Base-by-base conservation (phyloP, 495 filamentous ascomycete genomes). In the Cenococcum geophilum region DNA sequence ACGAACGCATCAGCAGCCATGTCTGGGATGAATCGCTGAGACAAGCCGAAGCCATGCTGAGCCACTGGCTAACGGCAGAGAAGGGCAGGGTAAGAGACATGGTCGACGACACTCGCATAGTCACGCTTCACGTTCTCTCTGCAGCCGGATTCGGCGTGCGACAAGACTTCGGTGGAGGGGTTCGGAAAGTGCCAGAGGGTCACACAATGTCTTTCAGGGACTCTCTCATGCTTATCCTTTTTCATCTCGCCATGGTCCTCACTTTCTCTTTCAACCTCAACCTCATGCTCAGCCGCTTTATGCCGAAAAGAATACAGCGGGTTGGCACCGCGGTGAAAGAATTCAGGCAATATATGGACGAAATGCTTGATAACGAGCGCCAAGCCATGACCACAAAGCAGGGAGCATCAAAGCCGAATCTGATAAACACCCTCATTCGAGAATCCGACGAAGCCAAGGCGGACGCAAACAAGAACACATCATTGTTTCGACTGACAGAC, bases 21-120 rank as follows among this genome's bases (percentile, higher is more conserved):
- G 67, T 70, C 21, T 70, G 67, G 67, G 40, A 54, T 23, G 67
- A 70, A 35, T 63, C 62, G 32, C 18, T 67, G 11, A 21, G 55
- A n/a, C 67, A 70, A 62, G 42, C 58, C n/a, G 18, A 23, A 12
- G 36, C 53, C 11, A 64, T 69, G 60, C 54, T 63, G 4, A 23
- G 43, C 12, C 18, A 62, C 16, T 69, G 67, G 67, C 36, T 61
- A 42, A 63, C 63, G 1, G 36, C 21, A 32, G 23, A 49, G 18
- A 45, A 18, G 21, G 52, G 37, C 36, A 43, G 52, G 32, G 48
- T 63, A 27, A 43, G 40, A 20, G 58, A 18, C 23, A 54, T 66
- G 43, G 53, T 55, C 10, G 56, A 62, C 11, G 63, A 69, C 50
- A 69, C 67, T 8, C 56, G 60, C 16, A 61, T 57, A 10, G 11